A percentile compares a stretch with the other conserved stretches of the same genome.
Evolutionary conservation across 345 rosid species (phyloP).

Genomic region (Lepidium didymum): DNA sequence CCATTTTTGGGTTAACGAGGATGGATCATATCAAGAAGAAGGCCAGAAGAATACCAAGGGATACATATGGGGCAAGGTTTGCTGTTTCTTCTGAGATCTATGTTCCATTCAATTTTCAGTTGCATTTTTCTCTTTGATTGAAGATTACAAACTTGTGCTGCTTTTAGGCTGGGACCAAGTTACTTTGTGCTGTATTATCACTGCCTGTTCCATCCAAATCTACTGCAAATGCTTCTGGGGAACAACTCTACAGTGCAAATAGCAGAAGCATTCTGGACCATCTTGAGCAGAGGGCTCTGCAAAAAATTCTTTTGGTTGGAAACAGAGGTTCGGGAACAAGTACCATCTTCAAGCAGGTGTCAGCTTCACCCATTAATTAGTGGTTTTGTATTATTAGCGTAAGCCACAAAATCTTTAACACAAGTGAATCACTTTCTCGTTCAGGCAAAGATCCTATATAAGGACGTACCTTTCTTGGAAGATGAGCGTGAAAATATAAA

Average conservation of each 20-base stretch:
- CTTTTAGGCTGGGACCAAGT: constrained; percentile 85
- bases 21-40: constrained; percentile 99
- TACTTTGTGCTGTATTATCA: constrained; percentile 84
- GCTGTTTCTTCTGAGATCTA: background rate
- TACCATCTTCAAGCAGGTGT: constrained; percentile 95
- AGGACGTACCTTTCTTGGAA: constrained; percentile 69
- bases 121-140: background rate
- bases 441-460: constrained; percentile 96
- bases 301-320: constrained; percentile 87
- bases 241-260: constrained; percentile 40
- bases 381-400: background rate
- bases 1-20: constrained; percentile 99
- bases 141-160: constrained; percentile 8
- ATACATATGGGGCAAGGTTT: constrained; percentile 98
- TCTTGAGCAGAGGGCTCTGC: constrained; percentile 61
- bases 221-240: constrained; percentile 46
- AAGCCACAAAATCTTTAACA: background rate
- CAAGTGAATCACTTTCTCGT: constrained; percentile 13
- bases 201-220: constrained; percentile 91
- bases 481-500: constrained; percentile 83
- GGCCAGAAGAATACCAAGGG: constrained; percentile 98
- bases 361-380: background rate
- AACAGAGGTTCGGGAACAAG: constrained; percentile 87
- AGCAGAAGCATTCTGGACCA: constrained; percentile 74
- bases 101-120: background rate